A percentile compares a stretch with the other conserved stretches of the same genome.
Conservation (phyloP, 2,329 filamentous ascomycete species). For the Colletotrichum cereale region DNA sequence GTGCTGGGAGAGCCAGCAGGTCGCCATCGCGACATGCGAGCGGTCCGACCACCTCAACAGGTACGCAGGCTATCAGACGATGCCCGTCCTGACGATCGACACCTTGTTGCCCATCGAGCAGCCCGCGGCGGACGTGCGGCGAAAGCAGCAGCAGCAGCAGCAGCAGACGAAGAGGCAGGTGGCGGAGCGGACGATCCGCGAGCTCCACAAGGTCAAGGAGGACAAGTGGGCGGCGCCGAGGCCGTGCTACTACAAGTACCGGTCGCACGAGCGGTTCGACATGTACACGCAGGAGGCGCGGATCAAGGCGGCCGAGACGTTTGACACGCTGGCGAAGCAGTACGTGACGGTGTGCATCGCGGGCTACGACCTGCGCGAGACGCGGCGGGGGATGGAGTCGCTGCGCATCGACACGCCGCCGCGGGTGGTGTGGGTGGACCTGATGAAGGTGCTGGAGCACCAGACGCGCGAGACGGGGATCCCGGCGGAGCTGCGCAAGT, state of each 20-base stretch:
- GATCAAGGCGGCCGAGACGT: neutral
- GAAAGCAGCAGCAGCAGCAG: neutral
- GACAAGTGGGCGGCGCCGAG: neutral
- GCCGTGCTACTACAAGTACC: neutral
- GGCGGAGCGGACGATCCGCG: neutral
- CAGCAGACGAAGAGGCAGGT: neutral
- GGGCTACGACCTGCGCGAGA: slow-evolving; percentile 17
- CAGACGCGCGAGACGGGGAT: neutral
- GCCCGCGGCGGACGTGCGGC: neutral
- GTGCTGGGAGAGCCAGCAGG: slow-evolving; percentile 3
- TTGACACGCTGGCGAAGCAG: neutral
- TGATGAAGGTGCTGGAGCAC: slow-evolving; percentile 19
- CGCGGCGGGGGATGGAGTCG: neutral
- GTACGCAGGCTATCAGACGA: neutral
- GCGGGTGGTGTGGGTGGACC: neutral
- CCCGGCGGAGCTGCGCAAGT: neutral
- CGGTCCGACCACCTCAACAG: neutral
- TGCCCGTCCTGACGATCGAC: neutral
- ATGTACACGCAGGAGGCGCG: neutral
- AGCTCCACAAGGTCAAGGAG: neutral
- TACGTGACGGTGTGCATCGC: slow-evolving; percentile 13
- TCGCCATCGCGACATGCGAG: slow-evolving; percentile 4
- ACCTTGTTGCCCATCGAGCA: neutral
- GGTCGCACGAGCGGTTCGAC: neutral
- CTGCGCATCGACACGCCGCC: neutral